phyloP scores from a whole-genome alignment of 805 yeast genomes.

The Spathaspora gorwiae region DNA sequence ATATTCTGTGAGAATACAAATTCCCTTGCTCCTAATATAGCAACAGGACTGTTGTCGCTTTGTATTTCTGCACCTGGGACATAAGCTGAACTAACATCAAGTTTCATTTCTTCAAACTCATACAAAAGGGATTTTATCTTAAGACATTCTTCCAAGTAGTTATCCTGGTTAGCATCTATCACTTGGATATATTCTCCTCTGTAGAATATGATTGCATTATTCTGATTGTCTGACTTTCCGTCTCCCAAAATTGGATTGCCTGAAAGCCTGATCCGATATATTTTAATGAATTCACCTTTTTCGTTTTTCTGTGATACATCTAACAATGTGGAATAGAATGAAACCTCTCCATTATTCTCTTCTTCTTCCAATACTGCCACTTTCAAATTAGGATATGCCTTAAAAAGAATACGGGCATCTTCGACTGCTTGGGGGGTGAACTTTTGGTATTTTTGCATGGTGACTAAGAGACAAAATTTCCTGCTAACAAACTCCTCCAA shows the following conservation, averaged over 20 bases:
- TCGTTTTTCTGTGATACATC: constrained; percentile 44
- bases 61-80: constrained; percentile 44
- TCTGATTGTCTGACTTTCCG: constrained; percentile 95
- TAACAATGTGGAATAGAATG: constrained; percentile 59
- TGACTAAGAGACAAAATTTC: constrained; percentile 74
- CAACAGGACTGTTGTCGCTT: constrained; percentile 44
- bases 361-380: constrained; percentile 51
- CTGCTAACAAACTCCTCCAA: constrained; percentile 52
- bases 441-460: constrained; percentile 79
- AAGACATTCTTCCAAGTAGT: constrained; percentile 88
- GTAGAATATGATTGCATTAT: constrained; percentile 77
- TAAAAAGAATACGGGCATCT: constrained; percentile 62
- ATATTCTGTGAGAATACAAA: constrained; percentile 89
- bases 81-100: constrained; percentile 46
- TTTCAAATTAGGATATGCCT: constrained; percentile 65
- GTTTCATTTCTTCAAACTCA: constrained; percentile 80
- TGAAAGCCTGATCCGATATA: constrained; percentile 66
- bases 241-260: constrained; percentile 96
- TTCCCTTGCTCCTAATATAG: constrained; percentile 92
- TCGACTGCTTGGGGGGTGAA: constrained; percentile 63
- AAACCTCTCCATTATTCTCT: constrained; percentile 38
- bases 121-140: constrained; percentile 83
- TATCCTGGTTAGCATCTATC: constrained; percentile 94
- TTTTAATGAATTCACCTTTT: constrained; percentile 35
- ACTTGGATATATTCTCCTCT: constrained; percentile 95